Evolutionary conservation across 148 eudicot genomes (phyloP), one percentile per base, ranked within the genome.

Genomic region (Silene latifolia): DNA sequence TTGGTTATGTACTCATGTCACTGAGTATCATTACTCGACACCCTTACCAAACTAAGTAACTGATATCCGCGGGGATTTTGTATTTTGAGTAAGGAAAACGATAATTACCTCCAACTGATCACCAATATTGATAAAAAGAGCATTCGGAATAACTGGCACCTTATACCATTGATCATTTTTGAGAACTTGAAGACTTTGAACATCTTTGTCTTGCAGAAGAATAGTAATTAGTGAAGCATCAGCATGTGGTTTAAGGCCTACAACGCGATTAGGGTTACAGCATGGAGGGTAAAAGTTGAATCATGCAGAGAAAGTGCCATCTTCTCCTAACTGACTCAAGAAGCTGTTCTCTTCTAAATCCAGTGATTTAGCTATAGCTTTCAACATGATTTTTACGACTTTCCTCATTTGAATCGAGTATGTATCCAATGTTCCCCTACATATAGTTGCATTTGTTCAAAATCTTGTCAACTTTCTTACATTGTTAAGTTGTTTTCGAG

Each of bases 281-380:
- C 90, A 87, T 6, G 71, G 83, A 56, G 88, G 87, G 68, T 87
- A 87, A 54, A 32, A 82, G 74, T 83, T 87, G 71, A 85, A 84
- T 60, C 85, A 69, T 39, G 84, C 71, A 35, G 57, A 21, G 78
- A 81, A 64, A 13, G 69, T 76, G 9, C 46, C 25, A 11, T 59
- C 71, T 2, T 70, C 46, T 64, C 74, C 83, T 63, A 57, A 87
- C 62, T 78, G 54, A 13, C 64, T 62, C 47, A 76, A 10, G 63
- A 87, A 83, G 57, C 75, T 46, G 29, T 72, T 54, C 23, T 87
- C 89, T 15, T 82, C 79, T 60, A 88, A 54, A 29, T 78, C 59
- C 65, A 88, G 46, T 25, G 85, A 82, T 35, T 11, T 80, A 20
- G 89, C 86, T 62, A 84, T 77, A 51, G 83, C 81, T 77, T 82